phyloP scores from a whole-genome alignment of 2,329 filamentous ascomycete genomes.

The Calonectria honghensis region DNA sequence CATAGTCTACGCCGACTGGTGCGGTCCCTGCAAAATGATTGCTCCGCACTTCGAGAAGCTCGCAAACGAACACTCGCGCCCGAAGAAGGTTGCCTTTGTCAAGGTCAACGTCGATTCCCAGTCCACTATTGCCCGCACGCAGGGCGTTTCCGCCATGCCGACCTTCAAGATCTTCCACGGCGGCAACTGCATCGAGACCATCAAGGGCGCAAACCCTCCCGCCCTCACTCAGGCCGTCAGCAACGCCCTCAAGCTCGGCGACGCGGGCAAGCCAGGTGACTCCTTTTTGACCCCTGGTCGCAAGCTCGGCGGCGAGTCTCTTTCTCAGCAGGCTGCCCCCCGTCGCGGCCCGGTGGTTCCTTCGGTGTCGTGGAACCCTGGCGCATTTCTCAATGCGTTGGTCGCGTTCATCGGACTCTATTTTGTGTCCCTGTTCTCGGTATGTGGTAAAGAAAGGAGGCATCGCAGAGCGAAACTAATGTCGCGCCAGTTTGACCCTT shows the following conservation, averaged over 20 bases:
- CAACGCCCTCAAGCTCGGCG: slow-evolving; percentile 76
- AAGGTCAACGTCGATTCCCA: slow-evolving; percentile 95
- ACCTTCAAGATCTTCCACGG: slow-evolving; percentile 95
- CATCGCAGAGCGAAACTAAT: slow-evolving; percentile 50
- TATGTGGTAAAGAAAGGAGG: slow-evolving; percentile 59
- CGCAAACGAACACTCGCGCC: slow-evolving; percentile 84
- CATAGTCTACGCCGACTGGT: slow-evolving; percentile 95
- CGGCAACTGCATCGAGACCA: slow-evolving; percentile 82
- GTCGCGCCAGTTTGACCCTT: slow-evolving; percentile 73
- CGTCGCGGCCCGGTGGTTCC: slow-evolving; percentile 49
- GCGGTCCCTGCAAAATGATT: slow-evolving; percentile 93
- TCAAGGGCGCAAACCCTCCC: slow-evolving; percentile 87
- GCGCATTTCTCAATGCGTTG: slow-evolving; percentile 69
- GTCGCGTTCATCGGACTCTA: slow-evolving; percentile 77
- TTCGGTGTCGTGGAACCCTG: slow-evolving; percentile 58
- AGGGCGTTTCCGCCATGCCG: slow-evolving; percentile 91
- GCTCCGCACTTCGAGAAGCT: slow-evolving; percentile 92
- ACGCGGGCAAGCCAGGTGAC: slow-evolving; percentile 64
- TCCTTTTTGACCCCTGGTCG: slow-evolving; percentile 74
- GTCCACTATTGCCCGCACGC: slow-evolving; percentile 83
- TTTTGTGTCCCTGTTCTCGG: slow-evolving; percentile 76
- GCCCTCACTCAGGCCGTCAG: slow-evolving; percentile 86
- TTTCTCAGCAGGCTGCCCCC: slow-evolving; percentile 37
- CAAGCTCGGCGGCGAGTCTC: slow-evolving; percentile 70
- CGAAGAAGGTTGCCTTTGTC: slow-evolving; percentile 89